phyloP scores from a whole-genome alignment of 768 basidiomycete genomes.

The Suillus americanus region DNA sequence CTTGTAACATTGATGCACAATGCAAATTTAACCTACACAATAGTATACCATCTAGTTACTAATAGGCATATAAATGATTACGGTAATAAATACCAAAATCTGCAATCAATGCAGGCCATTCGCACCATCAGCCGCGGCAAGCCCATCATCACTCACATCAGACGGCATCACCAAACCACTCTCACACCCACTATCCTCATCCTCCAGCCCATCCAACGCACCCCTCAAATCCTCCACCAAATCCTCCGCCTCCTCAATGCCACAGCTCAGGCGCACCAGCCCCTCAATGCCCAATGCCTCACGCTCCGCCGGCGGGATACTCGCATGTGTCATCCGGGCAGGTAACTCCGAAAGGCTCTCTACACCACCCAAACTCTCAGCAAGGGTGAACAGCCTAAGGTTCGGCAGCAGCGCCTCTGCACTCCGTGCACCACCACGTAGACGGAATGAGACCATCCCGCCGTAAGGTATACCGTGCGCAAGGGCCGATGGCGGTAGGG shows the following conservation, averaged over 20 bases:
- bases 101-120: not conserved
- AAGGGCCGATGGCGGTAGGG: constrained; percentile 30
- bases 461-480: constrained; percentile 56
- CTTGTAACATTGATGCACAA: not conserved
- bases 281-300: constrained; percentile 74
- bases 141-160: not conserved
- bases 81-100: not conserved
- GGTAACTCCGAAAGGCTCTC: constrained; percentile 91
- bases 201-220: constrained; percentile 63
- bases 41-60: no score
- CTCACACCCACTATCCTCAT: constrained; percentile 25
- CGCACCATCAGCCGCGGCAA: not conserved
- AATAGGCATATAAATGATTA: not conserved
- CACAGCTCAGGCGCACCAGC: constrained; percentile 79
- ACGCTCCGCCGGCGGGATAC: constrained; percentile 68
- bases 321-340: constrained; percentile 85
- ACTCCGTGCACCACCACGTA: constrained; percentile 48
- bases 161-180: not conserved
- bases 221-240: constrained; percentile 41
- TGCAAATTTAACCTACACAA: not conserved
- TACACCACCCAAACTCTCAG: constrained; percentile 89
- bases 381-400: constrained; percentile 71
- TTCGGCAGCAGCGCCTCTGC: constrained; percentile 69
- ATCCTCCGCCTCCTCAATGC: constrained; percentile 87
- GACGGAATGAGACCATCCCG: constrained; percentile 82